Conservation (phyloP, 306 rosid genomes). For the Boehmeria nivea region DNA sequence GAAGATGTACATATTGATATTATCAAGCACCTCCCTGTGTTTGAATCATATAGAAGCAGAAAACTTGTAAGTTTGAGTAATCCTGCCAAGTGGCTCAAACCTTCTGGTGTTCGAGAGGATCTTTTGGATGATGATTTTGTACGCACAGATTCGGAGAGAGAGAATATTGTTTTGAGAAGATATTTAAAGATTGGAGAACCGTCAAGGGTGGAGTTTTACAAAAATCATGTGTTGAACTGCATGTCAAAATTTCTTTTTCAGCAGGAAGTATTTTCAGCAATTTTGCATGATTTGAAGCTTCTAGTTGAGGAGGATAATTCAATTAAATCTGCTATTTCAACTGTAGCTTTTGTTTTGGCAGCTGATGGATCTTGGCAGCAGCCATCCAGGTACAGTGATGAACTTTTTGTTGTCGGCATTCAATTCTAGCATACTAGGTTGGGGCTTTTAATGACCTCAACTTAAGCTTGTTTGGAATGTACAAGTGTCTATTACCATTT, state of each 20-base stretch:
- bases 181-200: slow-evolving; percentile 72
- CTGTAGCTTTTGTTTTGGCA: slow-evolving; percentile 68
- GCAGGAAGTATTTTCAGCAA: slow-evolving; percentile 52
- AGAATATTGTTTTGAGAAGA: slow-evolving; percentile 60
- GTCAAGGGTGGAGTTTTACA: slow-evolving; percentile 70
- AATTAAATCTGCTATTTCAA: slow-evolving; percentile 53
- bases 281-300: slow-evolving; percentile 64
- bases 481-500: neutral
- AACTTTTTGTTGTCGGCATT: neutral
- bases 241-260: slow-evolving; percentile 61
- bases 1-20: slow-evolving; percentile 57
- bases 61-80: slow-evolving; percentile 66
- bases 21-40: slow-evolving; percentile 72
- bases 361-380: slow-evolving; percentile 92
- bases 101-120: slow-evolving; percentile 63
- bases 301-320: slow-evolving; percentile 67
- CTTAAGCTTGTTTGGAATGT: neutral
- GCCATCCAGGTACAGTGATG: slow-evolving; percentile 59
- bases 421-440: neutral
- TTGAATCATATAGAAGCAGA: slow-evolving; percentile 78
- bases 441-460: neutral
- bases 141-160: slow-evolving; percentile 75
- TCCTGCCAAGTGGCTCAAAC: slow-evolving; percentile 85
- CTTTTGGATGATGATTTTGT: slow-evolving; percentile 77
- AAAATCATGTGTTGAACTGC: slow-evolving; percentile 60